These are phyloP conservation scores for Phyllosticta ampelicida DNA, from an alignment of 2,329 filamentous ascomycete genomes.

Conservation along the genomic window DNA sequence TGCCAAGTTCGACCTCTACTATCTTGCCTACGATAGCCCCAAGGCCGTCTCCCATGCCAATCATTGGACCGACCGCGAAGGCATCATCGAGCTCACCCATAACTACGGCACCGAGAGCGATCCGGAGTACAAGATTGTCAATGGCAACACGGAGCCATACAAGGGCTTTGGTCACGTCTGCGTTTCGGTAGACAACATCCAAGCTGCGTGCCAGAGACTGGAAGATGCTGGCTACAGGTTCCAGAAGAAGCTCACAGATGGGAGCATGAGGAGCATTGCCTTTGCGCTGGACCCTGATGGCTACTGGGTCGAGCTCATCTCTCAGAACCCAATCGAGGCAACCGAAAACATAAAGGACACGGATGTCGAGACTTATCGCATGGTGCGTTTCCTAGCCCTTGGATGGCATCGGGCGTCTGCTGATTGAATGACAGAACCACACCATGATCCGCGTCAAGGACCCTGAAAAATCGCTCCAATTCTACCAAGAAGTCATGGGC, in stretches of 20 bases:
- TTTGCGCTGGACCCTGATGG: conserved; percentile 81
- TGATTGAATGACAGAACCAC: conserved; percentile 50
- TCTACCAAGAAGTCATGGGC: conserved; percentile 66
- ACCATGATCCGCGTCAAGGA: conserved; percentile 90
- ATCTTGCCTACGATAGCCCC: conserved; percentile 77
- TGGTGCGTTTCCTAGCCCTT: conserved; percentile 31
- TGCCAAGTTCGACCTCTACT: conserved; percentile 90
- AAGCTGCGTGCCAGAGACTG: conserved; percentile 79
- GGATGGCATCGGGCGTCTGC: conserved; percentile 32
- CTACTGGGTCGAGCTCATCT: conserved; percentile 65
- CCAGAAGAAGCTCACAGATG: conserved; percentile 88
- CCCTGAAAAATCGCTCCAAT: conserved; percentile 35
- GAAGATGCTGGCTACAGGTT: conserved; percentile 87
- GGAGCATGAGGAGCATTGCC: conserved; percentile 57
- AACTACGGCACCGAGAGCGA: conserved; percentile 86
- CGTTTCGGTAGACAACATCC: conserved; percentile 57
- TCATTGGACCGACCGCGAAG: conserved; percentile 72
- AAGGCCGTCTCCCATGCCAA: conserved; percentile 62
- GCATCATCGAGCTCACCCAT: conserved; percentile 75
- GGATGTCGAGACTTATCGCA: conserved; percentile 61
- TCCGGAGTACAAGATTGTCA: conserved; percentile 66
- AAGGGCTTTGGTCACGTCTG: conserved; percentile 78
- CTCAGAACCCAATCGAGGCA: conserved; percentile 59
- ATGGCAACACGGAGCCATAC: conserved; percentile 82
- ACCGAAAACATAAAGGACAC: conserved; percentile 63